phyloP scores from a whole-genome alignment of 2,329 filamentous ascomycete species.

The Clonostachys solani region DNA sequence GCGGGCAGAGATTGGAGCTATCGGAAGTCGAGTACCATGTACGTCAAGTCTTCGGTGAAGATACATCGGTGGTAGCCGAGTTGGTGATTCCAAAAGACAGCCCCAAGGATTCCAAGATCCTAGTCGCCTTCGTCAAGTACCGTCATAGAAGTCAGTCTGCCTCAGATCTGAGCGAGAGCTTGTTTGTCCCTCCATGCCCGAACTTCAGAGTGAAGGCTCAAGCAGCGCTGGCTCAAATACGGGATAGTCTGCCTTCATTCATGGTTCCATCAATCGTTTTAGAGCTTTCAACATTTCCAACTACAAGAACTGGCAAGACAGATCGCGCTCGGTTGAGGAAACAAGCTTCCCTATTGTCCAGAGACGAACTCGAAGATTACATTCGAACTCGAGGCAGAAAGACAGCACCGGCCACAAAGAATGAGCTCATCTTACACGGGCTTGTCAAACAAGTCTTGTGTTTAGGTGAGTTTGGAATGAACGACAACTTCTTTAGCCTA shows the following conservation, averaged over 20 bases:
- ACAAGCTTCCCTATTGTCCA: neutral
- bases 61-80: neutral
- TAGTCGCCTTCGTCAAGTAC: neutral
- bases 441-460: neutral
- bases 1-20: slow-evolving; percentile 46
- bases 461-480: slow-evolving; percentile 3
- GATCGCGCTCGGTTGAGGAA: neutral
- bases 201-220: neutral
- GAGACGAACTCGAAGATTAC: neutral
- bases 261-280: neutral
- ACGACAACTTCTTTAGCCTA: slow-evolving; percentile 39
- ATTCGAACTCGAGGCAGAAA: neutral
- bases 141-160: neutral
- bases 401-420: neutral
- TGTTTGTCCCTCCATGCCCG: neutral
- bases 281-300: neutral
- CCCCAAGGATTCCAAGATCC: neutral
- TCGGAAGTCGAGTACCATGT: slow-evolving; percentile 4
- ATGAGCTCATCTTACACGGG: neutral
- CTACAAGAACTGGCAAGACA: neutral
- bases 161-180: neutral
- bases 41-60: neutral
- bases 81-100: neutral
- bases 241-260: neutral
- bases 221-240: neutral